These are phyloP conservation scores for Solanum hybrid DNA, from an alignment of 305 asterid genomes.

Conservation along the genomic window DNA sequence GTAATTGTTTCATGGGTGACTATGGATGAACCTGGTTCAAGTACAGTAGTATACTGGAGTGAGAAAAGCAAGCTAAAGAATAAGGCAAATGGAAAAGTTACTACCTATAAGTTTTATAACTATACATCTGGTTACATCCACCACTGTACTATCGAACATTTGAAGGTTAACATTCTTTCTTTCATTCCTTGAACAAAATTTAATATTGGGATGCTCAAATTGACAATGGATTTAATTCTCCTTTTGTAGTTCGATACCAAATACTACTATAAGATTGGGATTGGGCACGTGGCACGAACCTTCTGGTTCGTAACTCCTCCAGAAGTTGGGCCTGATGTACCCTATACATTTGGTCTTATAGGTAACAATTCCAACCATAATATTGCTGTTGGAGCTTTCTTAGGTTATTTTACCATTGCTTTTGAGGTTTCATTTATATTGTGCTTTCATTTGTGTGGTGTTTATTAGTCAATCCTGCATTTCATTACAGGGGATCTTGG, in stretches of 20 bases:
- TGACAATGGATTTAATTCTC: not conserved
- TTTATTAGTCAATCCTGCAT: not conserved
- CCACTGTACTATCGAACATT: slow-evolving; percentile 43
- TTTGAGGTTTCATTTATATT: not conserved
- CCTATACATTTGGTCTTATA: slow-evolving; percentile 75
- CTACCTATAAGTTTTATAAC: slow-evolving; percentile 38
- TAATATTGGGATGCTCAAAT: not conserved
- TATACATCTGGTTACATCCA: slow-evolving; percentile 81
- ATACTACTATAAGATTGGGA: slow-evolving; percentile 62
- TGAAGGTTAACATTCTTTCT: slow-evolving; percentile 30
- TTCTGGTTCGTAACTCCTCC: slow-evolving; percentile 83
- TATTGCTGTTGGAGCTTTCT: not conserved
- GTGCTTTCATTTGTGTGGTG: not conserved
- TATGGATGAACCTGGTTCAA: slow-evolving; percentile 48
- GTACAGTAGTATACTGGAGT: slow-evolving; percentile 47
- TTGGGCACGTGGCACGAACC: slow-evolving; percentile 32
- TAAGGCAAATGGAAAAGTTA: slow-evolving; percentile 31
- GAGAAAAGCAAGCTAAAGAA: slow-evolving; percentile 28
- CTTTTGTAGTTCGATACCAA: slow-evolving; percentile 46
- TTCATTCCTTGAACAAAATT: not conserved
- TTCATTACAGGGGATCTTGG: slow-evolving; percentile 66
- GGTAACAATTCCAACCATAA: slow-evolving; percentile 26
- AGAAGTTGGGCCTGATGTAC: slow-evolving; percentile 70
- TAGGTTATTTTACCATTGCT: not conserved
- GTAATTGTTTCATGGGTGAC: slow-evolving; percentile 88